Evolutionary conservation across 2,329 filamentous ascomycete genomes (phyloP).

Genomic region (Aureobasidium subglaciale): DNA sequence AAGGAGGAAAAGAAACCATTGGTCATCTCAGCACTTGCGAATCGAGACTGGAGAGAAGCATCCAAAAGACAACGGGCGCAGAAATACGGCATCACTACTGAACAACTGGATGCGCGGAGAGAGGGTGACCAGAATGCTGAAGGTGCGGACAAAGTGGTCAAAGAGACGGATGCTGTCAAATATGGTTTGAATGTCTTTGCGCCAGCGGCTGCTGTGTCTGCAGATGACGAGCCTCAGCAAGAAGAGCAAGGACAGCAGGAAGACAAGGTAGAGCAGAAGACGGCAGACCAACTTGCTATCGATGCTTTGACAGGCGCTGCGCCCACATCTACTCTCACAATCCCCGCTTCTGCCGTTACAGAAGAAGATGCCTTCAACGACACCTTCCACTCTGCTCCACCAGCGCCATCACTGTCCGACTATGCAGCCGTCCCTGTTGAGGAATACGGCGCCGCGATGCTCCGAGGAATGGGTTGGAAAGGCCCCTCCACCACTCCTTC

Average conservation of each 20-base stretch:
- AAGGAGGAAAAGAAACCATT: slow-evolving; percentile 36
- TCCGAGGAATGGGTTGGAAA: slow-evolving; percentile 95
- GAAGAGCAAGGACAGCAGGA: slow-evolving; percentile 25
- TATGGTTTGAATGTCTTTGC: slow-evolving; percentile 36
- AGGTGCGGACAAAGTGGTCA: slow-evolving; percentile 22
- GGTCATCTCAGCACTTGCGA: slow-evolving; percentile 53
- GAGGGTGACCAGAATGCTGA: background rate
- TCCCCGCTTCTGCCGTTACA: slow-evolving; percentile 36
- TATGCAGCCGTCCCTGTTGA: slow-evolving; percentile 88
- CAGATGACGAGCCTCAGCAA: slow-evolving; percentile 44
- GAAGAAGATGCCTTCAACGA: slow-evolving; percentile 63
- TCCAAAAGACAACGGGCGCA: slow-evolving; percentile 38
- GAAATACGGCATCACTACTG: slow-evolving; percentile 53
- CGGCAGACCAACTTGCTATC: slow-evolving; percentile 52
- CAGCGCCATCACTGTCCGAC: slow-evolving; percentile 69
- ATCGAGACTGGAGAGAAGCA: slow-evolving; percentile 57
- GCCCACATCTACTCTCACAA: slow-evolving; percentile 30
- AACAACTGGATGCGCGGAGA: slow-evolving; percentile 36
- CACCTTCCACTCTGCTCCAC: slow-evolving; percentile 66
- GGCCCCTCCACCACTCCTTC: slow-evolving; percentile 29
- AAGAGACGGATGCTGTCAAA: slow-evolving; percentile 30
- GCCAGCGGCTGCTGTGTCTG: slow-evolving; percentile 21
- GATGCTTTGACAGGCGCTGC: slow-evolving; percentile 38
- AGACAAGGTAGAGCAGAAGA: slow-evolving; percentile 26
- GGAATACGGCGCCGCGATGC: slow-evolving; percentile 83